phyloP scores from a whole-genome alignment of 257 asterid genomes.

The Solanum sitiens region DNA sequence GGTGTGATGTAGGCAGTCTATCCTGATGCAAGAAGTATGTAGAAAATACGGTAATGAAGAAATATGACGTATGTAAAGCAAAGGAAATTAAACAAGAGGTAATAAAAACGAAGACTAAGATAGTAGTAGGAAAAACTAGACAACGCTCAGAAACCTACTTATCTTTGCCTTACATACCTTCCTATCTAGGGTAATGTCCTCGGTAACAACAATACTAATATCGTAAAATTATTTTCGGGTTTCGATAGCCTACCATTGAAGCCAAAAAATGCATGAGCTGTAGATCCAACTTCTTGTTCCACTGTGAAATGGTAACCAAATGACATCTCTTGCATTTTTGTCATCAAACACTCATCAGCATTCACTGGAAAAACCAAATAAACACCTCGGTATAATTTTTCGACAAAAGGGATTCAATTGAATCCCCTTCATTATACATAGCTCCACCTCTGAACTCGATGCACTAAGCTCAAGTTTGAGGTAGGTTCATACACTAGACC shows the following conservation, averaged over 20 bases:
- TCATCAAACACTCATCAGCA: slow-evolving; percentile 11
- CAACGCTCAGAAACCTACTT: background rate
- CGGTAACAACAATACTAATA: background rate
- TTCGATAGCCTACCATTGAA: slow-evolving; percentile 35
- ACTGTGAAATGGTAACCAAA: slow-evolving; percentile 53
- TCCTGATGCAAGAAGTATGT: background rate
- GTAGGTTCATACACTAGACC: background rate
- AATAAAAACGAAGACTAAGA: background rate
- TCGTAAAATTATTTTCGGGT: background rate
- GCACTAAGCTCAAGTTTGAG: background rate
- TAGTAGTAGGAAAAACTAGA: background rate
- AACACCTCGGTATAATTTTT: background rate
- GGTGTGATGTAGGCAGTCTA: background rate
- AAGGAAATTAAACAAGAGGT: background rate
- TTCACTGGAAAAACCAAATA: background rate
- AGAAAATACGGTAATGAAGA: background rate
- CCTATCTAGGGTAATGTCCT: background rate
- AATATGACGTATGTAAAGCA: rapidly evolving
- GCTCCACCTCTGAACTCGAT: background rate
- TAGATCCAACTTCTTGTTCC: slow-evolving; percentile 73
- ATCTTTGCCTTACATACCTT: background rate
- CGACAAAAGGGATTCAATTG: background rate
- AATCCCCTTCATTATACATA: background rate
- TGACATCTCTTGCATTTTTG: slow-evolving; percentile 10
- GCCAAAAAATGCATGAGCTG: slow-evolving; percentile 52